Base-by-base conservation (phyloP, 129 eudicot genomes). In the Pittosporum tobira region DNA sequence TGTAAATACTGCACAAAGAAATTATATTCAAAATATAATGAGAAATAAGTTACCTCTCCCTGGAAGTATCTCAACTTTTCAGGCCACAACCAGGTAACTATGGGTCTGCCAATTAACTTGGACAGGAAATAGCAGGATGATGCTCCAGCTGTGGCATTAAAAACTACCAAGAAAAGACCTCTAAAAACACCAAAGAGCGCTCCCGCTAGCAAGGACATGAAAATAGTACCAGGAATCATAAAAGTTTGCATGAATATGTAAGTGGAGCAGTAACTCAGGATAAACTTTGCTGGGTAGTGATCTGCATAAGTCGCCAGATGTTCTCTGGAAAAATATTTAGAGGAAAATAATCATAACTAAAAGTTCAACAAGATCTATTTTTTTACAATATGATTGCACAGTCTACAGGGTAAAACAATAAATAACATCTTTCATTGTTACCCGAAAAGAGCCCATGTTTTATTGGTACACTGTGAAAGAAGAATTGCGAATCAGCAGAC, bases 181-280 rank as follows among this genome's bases (percentile, higher is more conserved):
- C 66, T 82, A 1, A 79, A 26, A 59, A 89, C 95, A 55, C 97
- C 97, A 73, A 89, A 89, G 55, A 89, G 95, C 15, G 97, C 88
- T 69, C 97, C 97, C 55, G 97, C 97, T 62, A 89, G 70, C 64
- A 89, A 63, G 14, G 97, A 89, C 97, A 89, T 81, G 76, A 89
- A 89, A 57, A 89, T 82, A 25, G 97, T 89, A 21, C 97, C 97
- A 28, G 97, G 97, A 53, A 89, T 89, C 97, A 89, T 89, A 73
- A 89, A 89, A 47, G 97, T 89, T 75, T 89, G 97, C 97, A 89
- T 89, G 78, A 89, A 89, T 69, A 89, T 89, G 77, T 89, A 89
- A 6, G 88, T 79, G 18, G 97, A 82, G 63, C 97, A 89, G 79
- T 89, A 89, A 10, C 97, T 95, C 59, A 85, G 71, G 38, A 85